Evolutionary conservation across 2,329 filamentous ascomycete genomes (phyloP).

Genomic region (Aspergillus amoenus): DNA sequence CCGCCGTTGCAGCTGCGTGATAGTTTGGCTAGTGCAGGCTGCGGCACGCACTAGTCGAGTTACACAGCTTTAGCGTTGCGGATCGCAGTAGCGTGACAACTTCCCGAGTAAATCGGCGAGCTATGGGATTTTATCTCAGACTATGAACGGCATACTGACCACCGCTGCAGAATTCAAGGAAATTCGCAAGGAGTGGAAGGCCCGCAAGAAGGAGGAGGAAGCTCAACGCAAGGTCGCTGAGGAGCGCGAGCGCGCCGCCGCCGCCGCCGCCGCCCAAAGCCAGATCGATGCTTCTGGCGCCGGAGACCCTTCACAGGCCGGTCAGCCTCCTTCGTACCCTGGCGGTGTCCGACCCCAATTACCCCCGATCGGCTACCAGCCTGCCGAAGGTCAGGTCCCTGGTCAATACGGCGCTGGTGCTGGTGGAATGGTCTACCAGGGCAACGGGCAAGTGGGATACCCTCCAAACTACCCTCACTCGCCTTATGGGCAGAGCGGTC

Average conservation of each 20-base stretch:
- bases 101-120: conserved; percentile 35
- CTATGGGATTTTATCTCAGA: neutral
- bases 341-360: conserved; percentile 62
- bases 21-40: conserved; percentile 40
- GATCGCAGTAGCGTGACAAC: conserved; percentile 54
- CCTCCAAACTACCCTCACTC: conserved; percentile 51
- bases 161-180: conserved; percentile 84
- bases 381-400: conserved; percentile 54
- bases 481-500: conserved; percentile 50
- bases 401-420: conserved; percentile 65
- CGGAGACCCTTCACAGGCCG: conserved; percentile 48
- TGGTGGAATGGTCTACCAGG: conserved; percentile 48
- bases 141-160: conserved; percentile 17
- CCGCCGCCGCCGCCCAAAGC: conserved; percentile 51
- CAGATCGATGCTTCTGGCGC: conserved; percentile 48
- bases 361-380: conserved; percentile 73
- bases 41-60: conserved; percentile 43
- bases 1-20: conserved; percentile 32
- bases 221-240: conserved; percentile 85
- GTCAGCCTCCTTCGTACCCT: conserved; percentile 47
- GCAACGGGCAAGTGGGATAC: conserved; percentile 50
- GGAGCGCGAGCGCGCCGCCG: conserved; percentile 70
- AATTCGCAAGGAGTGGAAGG: conserved; percentile 98
- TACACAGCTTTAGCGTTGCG: conserved; percentile 52
- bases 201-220: conserved; percentile 98